A percentile compares a stretch with the other conserved stretches of the same genome.
Conservation (phyloP, 305 asterid species). For the Fraxinus albicans region DNA sequence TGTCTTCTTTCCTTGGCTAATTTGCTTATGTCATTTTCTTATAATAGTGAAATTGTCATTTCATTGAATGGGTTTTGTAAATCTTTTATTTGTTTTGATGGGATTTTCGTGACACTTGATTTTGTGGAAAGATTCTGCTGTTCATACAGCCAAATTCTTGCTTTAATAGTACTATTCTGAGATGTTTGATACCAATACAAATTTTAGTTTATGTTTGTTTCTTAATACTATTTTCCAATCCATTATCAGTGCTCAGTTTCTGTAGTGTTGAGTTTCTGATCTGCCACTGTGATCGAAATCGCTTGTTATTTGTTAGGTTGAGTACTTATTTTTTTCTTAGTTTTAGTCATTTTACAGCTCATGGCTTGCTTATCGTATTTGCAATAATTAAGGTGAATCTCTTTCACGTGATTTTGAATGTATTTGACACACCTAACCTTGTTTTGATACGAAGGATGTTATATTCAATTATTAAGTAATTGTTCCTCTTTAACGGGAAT, state of each 20-base stretch:
- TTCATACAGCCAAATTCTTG: not conserved
- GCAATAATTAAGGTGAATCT: not conserved
- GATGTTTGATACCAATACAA: not conserved
- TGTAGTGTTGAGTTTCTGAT: not conserved
- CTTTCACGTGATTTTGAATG: constrained; percentile 8
- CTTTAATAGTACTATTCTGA: not conserved
- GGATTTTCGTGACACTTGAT: not conserved
- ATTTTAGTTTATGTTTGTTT: not conserved
- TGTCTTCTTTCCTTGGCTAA: not conserved
- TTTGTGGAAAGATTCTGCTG: not conserved
- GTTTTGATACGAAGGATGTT: not conserved
- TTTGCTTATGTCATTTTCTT: not conserved
- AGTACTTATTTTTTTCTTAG: constrained; percentile 5
- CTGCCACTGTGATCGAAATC: not conserved
- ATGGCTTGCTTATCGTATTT: constrained; percentile 9
- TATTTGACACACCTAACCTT: not conserved
- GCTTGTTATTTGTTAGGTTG: not conserved
- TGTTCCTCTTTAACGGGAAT: constrained; percentile 28
- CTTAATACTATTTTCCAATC: not conserved
- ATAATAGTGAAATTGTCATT: not conserved
- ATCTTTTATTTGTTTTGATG: not conserved
- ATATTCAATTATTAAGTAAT: constrained; percentile 2
- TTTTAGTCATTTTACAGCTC: constrained; percentile 20
- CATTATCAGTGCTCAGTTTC: not conserved
- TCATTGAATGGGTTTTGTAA: not conserved